Percentiles rank a stretch among this genome's conserved stretches.
phyloP scores from a whole-genome alignment of 257 asterid species.

The Apocynum venetum region DNA sequence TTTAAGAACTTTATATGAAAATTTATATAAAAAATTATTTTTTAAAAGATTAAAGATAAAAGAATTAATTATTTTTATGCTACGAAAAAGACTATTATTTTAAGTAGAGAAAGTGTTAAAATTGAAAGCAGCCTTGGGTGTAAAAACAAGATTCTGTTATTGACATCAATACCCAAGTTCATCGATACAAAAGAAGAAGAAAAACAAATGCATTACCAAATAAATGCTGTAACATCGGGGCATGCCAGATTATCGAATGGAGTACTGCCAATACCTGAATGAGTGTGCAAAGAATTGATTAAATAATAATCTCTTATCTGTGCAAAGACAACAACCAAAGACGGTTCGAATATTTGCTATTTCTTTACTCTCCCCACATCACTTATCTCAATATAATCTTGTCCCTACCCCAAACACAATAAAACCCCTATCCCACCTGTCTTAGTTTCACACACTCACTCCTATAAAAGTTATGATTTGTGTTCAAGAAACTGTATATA shows the following conservation, averaged over 20 bases:
- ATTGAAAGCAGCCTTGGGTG: neutral
- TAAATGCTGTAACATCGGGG: neutral
- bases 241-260: neutral
- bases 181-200: neutral
- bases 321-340: neutral
- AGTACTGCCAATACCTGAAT: slow-evolving; percentile 3
- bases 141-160: slow-evolving; percentile 2
- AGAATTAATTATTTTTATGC: too few relatives aligned
- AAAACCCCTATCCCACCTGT: neutral
- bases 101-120: too few relatives aligned
- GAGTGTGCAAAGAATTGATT: neutral
- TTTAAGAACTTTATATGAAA: too few relatives aligned
- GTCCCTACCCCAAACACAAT: neutral
- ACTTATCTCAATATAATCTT: neutral
- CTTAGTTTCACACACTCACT: too few relatives aligned
- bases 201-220: neutral
- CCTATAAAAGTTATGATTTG: slow-evolving; percentile 2
- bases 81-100: too few relatives aligned
- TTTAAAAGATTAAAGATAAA: too few relatives aligned
- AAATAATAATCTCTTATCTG: slow-evolving; percentile 1
- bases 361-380: neutral
- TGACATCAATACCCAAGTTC: slow-evolving; percentile 1
- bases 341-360: neutral
- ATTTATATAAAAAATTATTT: too few relatives aligned
- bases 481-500: neutral